These are phyloP conservation scores for Leccinellum rugosiceps DNA, from an alignment of 768 basidiomycete species.

Conservation along the genomic window DNA sequence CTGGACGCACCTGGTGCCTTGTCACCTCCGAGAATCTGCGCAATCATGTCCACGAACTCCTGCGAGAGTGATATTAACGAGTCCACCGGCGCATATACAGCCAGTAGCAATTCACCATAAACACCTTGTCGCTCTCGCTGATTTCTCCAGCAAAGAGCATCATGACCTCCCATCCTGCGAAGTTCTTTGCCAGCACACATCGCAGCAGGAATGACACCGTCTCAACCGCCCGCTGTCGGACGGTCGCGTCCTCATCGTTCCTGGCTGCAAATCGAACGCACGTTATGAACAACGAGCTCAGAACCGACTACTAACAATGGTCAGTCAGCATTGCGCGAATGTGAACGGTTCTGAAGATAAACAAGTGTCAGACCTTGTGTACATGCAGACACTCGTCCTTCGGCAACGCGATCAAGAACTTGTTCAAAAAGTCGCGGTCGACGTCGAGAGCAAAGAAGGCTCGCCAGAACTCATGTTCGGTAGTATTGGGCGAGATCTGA, in stretches of 20 bases:
- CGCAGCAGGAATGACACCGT: slow-evolving; percentile 48
- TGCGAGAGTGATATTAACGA: slow-evolving; percentile 23
- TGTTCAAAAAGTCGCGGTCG: slow-evolving; percentile 44
- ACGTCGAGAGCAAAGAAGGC: slow-evolving; percentile 51
- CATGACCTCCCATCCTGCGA: slow-evolving; percentile 73
- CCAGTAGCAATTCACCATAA: slow-evolving; percentile 39
- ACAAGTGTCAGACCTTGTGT: slow-evolving; percentile 44
- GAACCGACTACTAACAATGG: slow-evolving; percentile 44
- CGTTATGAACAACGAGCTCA: slow-evolving; percentile 44
- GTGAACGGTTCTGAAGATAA: neutral
- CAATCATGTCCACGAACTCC: slow-evolving; percentile 49
- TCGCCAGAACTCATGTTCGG: slow-evolving; percentile 48
- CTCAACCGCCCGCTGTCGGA: slow-evolving; percentile 43
- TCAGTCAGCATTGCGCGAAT: slow-evolving; percentile 7
- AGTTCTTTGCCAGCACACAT: slow-evolving; percentile 51
- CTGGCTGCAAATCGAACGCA: slow-evolving; percentile 42
- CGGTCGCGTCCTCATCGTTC: slow-evolving; percentile 20
- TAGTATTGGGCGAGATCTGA: slow-evolving; percentile 44
- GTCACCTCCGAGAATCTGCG: slow-evolving; percentile 44
- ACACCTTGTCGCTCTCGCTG: slow-evolving; percentile 52
- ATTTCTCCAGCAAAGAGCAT: slow-evolving; percentile 63
- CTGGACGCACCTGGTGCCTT: slow-evolving; percentile 33
- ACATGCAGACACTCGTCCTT: slow-evolving; percentile 49
- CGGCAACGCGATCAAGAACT: slow-evolving; percentile 37
- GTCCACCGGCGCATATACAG: neutral